A percentile compares a stretch with the other conserved stretches of the same genome.
phyloP scores from a whole-genome alignment of 1,139 yeast species.

The Pichia sp. region DNA sequence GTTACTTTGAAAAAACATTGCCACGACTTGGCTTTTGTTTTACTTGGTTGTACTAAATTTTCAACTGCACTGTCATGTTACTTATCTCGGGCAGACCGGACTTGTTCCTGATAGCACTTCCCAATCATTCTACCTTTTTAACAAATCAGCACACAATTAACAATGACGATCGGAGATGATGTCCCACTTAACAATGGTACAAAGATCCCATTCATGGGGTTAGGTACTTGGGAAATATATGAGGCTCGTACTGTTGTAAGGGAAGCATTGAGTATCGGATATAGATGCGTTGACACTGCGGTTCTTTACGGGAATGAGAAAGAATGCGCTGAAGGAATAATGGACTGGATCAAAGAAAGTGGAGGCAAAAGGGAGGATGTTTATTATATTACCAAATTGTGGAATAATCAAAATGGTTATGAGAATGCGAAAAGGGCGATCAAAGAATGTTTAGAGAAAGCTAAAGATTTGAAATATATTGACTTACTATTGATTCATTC shows the following conservation, averaged over 20 bases:
- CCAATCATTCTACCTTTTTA: not conserved
- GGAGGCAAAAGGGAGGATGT: conserved; percentile 48
- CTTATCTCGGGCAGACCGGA: too few species aligned
- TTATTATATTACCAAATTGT: conserved; percentile 64
- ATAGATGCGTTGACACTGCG: conserved; percentile 56
- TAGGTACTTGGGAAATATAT: conserved; percentile 43
- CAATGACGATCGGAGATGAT: conserved; percentile 1
- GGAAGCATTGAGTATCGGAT: conserved; percentile 41
- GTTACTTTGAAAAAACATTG: too few species aligned
- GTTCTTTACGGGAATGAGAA: conserved; percentile 47
- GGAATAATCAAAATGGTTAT: conserved; percentile 56
- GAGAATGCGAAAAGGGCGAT: conserved; percentile 50
- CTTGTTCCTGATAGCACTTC: not conserved
- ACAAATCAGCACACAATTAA: too few species aligned
- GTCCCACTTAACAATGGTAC: conserved; percentile 30
- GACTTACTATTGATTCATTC: conserved; percentile 54
- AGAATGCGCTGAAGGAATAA: conserved; percentile 50
- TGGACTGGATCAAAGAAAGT: conserved; percentile 44
- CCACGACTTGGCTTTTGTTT: too few species aligned
- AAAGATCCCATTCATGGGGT: conserved; percentile 41
- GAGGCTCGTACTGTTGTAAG: conserved; percentile 39
- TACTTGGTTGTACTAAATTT: too few species aligned
- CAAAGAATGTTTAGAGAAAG: conserved; percentile 40
- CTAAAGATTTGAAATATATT: conserved; percentile 42
- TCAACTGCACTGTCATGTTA: too few species aligned